A percentile compares a stretch with the other conserved stretches of the same genome.
phyloP scores from a whole-genome alignment of 2,329 filamentous ascomycete genomes.

The Pseudogymnoascus sp. region DNA sequence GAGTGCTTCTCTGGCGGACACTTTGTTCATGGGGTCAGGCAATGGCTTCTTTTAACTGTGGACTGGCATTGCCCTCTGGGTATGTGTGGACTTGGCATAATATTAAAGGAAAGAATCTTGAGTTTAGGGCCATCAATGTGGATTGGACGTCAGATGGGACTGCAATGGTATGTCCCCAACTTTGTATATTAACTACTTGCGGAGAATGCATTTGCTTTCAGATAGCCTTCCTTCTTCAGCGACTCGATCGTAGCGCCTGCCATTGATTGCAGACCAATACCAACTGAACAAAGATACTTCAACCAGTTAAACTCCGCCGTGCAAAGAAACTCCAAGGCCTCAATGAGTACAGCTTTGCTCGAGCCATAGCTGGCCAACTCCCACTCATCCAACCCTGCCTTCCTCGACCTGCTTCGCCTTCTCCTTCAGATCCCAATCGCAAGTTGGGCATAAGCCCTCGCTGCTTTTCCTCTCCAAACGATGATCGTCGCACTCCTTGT shows the following conservation, averaged over 20 bases:
- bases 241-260: not conserved
- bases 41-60: not conserved
- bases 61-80: not conserved
- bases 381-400: not conserved
- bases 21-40: not conserved
- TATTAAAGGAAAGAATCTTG: not conserved
- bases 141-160: not conserved
- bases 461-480: conserved; percentile 1
- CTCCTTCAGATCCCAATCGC: not conserved
- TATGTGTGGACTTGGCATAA: not conserved
- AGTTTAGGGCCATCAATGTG: not conserved
- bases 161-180: not conserved
- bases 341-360: not conserved
- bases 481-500: not conserved
- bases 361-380: not conserved
- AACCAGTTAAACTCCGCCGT: not conserved
- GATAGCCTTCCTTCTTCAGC: not conserved
- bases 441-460: conserved; percentile 3
- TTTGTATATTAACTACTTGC: not conserved
- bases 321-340: not conserved
- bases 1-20: not conserved
- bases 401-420: not conserved
- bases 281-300: not conserved
- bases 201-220: not conserved
- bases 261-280: not conserved